Percentiles rank a stretch among this genome's conserved stretches.
Conservation (phyloP, 2,329 filamentous ascomycete species). For the Zymoseptoria passerinii region DNA sequence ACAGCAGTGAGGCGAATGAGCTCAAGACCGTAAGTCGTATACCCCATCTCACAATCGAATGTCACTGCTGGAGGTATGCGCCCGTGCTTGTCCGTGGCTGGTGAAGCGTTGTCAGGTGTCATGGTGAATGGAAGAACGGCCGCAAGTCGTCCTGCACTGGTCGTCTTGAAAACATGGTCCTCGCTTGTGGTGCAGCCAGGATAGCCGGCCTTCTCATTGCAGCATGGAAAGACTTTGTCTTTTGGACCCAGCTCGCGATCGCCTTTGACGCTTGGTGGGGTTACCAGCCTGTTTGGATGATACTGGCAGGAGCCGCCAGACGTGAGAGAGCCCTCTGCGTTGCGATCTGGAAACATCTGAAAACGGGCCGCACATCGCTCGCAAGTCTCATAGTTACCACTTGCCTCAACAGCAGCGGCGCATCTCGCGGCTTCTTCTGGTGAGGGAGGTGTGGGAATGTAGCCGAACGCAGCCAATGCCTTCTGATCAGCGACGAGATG, state of each 20-base stretch:
- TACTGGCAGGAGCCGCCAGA: constrained; percentile 74
- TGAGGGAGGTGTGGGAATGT: constrained; percentile 61
- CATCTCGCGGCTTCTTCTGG: constrained; percentile 59
- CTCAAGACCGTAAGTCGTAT: constrained; percentile 80
- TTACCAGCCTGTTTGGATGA: constrained; percentile 66
- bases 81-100: constrained; percentile 18
- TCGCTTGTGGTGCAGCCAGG: constrained; percentile 65
- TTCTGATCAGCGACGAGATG: constrained; percentile 57
- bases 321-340: constrained; percentile 64
- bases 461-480: constrained; percentile 60
- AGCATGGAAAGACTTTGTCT: constrained; percentile 67
- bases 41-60: constrained; percentile 98
- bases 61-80: constrained; percentile 53
- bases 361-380: constrained; percentile 82
- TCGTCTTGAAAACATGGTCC: constrained; percentile 82
- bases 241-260: constrained; percentile 47
- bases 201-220: constrained; percentile 64
- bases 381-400: constrained; percentile 76
- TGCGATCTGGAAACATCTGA: constrained; percentile 81
- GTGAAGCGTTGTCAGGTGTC: constrained; percentile 59
- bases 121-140: constrained; percentile 68
- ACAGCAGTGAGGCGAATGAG: constrained; percentile 83
- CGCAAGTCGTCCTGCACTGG: constrained; percentile 66
- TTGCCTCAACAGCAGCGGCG: constrained; percentile 54
- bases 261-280: constrained; percentile 47